A percentile compares a stretch with the other conserved stretches of the same genome.
phyloP scores from a whole-genome alignment of 1,284 basidiomycete genomes.

The Ustilago curta region DNA sequence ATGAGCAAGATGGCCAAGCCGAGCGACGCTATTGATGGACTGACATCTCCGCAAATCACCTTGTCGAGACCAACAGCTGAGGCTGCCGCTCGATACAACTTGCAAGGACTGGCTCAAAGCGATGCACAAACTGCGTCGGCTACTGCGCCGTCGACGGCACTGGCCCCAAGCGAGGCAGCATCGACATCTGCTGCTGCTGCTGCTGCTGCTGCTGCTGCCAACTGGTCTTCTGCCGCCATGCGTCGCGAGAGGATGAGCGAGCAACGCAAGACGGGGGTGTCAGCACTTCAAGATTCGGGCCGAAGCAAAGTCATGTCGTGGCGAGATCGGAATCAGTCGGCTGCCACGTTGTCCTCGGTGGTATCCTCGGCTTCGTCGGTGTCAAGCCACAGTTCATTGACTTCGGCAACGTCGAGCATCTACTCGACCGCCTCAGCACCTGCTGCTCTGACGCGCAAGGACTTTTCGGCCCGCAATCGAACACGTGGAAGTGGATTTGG shows the following conservation, averaged over 20 bases:
- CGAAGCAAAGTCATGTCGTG: slow-evolving; percentile 50
- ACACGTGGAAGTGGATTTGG: slow-evolving; percentile 41
- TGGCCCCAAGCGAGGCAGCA: not conserved
- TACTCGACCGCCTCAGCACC: slow-evolving; percentile 59
- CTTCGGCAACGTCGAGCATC: slow-evolving; percentile 53
- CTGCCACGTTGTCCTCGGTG: slow-evolving; percentile 39
- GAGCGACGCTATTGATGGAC: slow-evolving; percentile 29
- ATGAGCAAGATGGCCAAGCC: slow-evolving; percentile 58
- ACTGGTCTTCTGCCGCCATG: slow-evolving; percentile 51
- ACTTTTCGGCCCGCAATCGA: slow-evolving; percentile 31
- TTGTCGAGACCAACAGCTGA: slow-evolving; percentile 48
- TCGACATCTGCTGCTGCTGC: slow-evolving; percentile 4
- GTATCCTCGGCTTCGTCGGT: slow-evolving; percentile 36
- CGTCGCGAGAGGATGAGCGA: slow-evolving; percentile 56
- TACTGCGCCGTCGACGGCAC: not conserved
- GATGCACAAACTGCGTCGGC: slow-evolving; percentile 2
- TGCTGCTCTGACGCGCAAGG: slow-evolving; percentile 47
- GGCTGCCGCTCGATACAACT: slow-evolving; percentile 37
- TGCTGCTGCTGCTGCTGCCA: slow-evolving; percentile 16
- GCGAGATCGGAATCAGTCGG: slow-evolving; percentile 55
- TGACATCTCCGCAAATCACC: slow-evolving; percentile 15
- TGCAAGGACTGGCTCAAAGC: slow-evolving; percentile 23
- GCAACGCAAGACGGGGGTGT: slow-evolving; percentile 37
- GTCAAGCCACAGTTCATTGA: slow-evolving; percentile 37
- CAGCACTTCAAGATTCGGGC: slow-evolving; percentile 36